phyloP scores from a whole-genome alignment of 495 filamentous ascomycete species.

The Choiromyces venosus region DNA sequence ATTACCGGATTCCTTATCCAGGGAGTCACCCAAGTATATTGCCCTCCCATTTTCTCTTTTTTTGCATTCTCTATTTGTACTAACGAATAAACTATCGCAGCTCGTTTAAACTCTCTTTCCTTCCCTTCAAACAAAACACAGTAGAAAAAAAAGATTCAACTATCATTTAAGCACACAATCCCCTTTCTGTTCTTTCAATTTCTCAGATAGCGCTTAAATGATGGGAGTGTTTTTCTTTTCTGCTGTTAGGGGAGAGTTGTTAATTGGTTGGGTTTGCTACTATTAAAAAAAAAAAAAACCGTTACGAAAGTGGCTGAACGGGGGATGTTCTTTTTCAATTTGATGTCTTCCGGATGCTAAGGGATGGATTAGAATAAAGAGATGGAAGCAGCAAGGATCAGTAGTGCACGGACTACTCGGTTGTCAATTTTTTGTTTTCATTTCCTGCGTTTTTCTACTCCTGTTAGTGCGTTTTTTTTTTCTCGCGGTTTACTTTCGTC shows the following conservation, averaged over 20 bases:
- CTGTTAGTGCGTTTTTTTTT: neutral
- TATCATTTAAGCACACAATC: neutral
- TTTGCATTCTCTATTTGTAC: neutral
- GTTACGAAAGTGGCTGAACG: neutral
- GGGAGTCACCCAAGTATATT: neutral
- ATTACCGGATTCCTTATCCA: neutral
- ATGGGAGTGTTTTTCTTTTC: neutral
- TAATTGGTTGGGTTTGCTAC: no score
- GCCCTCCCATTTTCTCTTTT: neutral
- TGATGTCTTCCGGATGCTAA: neutral
- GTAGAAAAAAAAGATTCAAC: neutral
- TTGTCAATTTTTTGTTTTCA: neutral
- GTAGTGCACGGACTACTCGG: neutral
- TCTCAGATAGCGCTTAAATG: neutral
- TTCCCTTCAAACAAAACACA: neutral
- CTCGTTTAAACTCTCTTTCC: neutral
- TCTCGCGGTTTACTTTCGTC: neutral
- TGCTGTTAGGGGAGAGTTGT: neutral
- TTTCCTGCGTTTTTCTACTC: neutral
- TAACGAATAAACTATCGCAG: neutral
- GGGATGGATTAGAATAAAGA: neutral
- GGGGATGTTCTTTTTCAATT: neutral
- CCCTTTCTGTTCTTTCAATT: neutral
- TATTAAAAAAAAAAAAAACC: neutral
- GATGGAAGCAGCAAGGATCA: neutral